A percentile compares a stretch with the other conserved stretches of the same genome.
Evolutionary conservation across 2,329 filamentous ascomycete genomes (phyloP).

Genomic region (Chalaropsis ovoidea): DNA sequence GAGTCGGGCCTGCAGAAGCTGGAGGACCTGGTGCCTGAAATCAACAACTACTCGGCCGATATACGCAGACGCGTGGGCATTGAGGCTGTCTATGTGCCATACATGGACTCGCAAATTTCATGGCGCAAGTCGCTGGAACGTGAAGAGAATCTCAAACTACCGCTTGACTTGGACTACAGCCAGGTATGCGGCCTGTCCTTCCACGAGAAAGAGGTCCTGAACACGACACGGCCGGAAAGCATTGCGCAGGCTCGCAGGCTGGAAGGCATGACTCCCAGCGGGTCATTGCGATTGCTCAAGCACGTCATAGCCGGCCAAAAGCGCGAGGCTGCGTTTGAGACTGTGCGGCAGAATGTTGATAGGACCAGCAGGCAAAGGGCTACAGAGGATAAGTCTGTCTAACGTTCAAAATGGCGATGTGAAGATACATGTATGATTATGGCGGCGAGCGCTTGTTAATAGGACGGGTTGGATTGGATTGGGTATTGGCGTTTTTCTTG

Average conservation of each 20-base stretch:
- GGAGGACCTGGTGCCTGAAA: slow-evolving; percentile 45
- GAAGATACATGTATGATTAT: slow-evolving; percentile 12
- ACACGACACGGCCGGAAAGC: slow-evolving; percentile 64
- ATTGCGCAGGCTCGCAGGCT: slow-evolving; percentile 80
- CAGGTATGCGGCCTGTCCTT: slow-evolving; percentile 62
- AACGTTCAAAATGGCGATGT: not conserved
- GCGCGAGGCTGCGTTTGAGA: slow-evolving; percentile 21
- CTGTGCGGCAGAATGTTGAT: slow-evolving; percentile 15
- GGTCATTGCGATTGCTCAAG: slow-evolving; percentile 50
- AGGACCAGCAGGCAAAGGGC: not conserved
- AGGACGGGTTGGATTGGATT: not conserved
- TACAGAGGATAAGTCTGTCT: not conserved
- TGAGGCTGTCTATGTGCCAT: slow-evolving; percentile 78
- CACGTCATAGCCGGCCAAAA: slow-evolving; percentile 38
- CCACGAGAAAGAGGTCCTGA: slow-evolving; percentile 65
- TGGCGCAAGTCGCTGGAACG: slow-evolving; percentile 57
- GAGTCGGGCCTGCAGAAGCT: slow-evolving; percentile 51
- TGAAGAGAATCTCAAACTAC: slow-evolving; percentile 67
- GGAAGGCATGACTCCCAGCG: slow-evolving; percentile 63
- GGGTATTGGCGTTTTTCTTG: not conserved
- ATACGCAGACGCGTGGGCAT: slow-evolving; percentile 64
- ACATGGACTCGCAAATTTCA: slow-evolving; percentile 61
- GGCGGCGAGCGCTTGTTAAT: not conserved
- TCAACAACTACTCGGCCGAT: slow-evolving; percentile 44
- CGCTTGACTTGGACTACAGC: slow-evolving; percentile 66